Conservation (phyloP, 108 stramenopile species). For the Cyclotella sp. region DNA sequence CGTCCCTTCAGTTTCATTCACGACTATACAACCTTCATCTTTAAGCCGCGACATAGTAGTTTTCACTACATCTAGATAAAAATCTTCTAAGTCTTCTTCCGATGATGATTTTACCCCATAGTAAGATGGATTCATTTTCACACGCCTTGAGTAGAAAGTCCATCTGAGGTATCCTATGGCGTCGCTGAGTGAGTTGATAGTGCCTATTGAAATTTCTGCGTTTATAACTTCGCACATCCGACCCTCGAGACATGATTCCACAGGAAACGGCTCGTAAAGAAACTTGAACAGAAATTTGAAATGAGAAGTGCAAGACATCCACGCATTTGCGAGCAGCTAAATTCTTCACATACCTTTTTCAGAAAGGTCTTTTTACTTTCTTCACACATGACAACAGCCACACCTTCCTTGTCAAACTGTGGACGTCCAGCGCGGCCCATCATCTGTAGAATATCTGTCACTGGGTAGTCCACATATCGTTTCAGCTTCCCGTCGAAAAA, state of each 20-base stretch:
- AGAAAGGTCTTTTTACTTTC: conserved; percentile 97
- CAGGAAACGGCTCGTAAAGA: conserved; percentile 98
- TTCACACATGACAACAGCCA: conserved; percentile 94
- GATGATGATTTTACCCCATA: conserved; percentile 81
- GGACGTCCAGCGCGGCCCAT: conserved; percentile 98
- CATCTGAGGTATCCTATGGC: conserved; percentile 94
- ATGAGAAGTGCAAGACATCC: neutral
- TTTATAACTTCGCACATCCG: conserved; percentile 94
- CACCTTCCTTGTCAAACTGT: conserved; percentile 93
- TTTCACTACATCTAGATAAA: conserved; percentile 66
- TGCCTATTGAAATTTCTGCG: conserved; percentile 94
- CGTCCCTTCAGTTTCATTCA: conserved; percentile 54
- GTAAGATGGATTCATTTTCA: conserved; percentile 94
- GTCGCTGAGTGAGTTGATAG: conserved; percentile 77
- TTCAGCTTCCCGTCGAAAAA: conserved; percentile 95
- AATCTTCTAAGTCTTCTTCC: conserved; percentile 72
- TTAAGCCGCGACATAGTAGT: conserved; percentile 70
- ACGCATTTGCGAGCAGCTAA: too few species aligned
- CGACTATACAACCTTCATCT: conserved; percentile 76
- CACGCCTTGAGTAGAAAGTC: conserved; percentile 97
- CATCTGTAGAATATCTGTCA: conserved; percentile 99
- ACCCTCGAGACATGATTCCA: conserved; percentile 92
- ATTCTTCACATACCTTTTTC: conserved; percentile 52
- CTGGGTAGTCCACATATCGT: conserved; percentile 97
- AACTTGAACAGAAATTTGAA: conserved; percentile 54